Percentiles rank a stretch among this genome's conserved stretches.
Conservation (phyloP, 768 basidiomycete genomes). For the Exsudoporus frostii region DNA sequence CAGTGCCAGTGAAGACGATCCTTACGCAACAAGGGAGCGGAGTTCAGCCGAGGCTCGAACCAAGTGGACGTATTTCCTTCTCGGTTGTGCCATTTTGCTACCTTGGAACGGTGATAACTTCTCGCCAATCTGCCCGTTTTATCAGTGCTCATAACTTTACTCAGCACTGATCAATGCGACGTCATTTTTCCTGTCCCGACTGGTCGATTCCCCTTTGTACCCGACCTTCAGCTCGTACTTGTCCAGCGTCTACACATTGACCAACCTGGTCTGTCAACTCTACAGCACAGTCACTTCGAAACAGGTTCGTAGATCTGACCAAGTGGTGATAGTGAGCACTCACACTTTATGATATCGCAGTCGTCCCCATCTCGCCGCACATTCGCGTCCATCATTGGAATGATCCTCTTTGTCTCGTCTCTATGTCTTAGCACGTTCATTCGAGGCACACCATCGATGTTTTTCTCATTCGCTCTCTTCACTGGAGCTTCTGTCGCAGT, state of each 20-base stretch:
- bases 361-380: conserved; percentile 57
- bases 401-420: conserved; percentile 53
- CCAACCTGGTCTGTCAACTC: conserved; percentile 68
- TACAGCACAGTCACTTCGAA: conserved; percentile 71
- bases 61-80: conserved; percentile 63
- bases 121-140: not conserved
- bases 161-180: conserved; percentile 83
- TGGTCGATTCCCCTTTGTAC: conserved; percentile 56
- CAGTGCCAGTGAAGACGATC: not conserved
- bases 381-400: conserved; percentile 46
- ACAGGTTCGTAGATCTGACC: conserved; percentile 43
- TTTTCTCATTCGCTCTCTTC: conserved; percentile 64
- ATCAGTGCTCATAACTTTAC: conserved; percentile 1
- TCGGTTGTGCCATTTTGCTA: conserved; percentile 77
- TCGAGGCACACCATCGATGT: conserved; percentile 47
- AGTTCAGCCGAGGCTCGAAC: conserved; percentile 40
- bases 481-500: conserved; percentile 57
- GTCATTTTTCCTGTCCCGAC: conserved; percentile 72
- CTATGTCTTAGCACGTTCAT: conserved; percentile 68
- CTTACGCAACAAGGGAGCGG: conserved; percentile 25
- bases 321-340: not conserved
- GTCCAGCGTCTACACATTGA: conserved; percentile 57
- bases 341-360: conserved; percentile 34
- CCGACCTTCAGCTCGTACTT: conserved; percentile 65
- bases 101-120: conserved; percentile 83